A percentile compares a stretch with the other conserved stretches of the same genome.
Conservation (phyloP, 208 protist species). For the Willaertia magna region DNA sequence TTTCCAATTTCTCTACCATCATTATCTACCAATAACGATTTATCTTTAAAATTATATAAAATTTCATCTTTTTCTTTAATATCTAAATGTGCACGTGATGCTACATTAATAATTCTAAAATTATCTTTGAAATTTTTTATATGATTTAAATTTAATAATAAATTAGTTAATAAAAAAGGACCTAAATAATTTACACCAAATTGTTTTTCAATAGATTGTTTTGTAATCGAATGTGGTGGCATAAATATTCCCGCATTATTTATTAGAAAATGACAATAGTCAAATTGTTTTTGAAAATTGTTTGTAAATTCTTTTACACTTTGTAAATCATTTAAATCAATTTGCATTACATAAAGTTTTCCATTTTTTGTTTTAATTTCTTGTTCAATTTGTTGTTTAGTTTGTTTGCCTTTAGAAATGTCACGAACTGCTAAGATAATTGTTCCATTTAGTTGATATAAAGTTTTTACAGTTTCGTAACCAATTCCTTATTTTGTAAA, state of each 20-base stretch:
- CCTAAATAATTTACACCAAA: background rate
- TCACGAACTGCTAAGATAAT: background rate
- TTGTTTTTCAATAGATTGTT: background rate
- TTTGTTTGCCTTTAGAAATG: too few species aligned
- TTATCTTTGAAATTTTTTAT: too few species aligned
- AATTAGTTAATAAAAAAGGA: background rate
- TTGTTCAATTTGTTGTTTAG: too few species aligned
- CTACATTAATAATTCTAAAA: background rate
- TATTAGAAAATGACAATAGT: background rate
- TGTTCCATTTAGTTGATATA: background rate
- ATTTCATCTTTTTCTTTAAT: too few species aligned
- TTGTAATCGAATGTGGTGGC: background rate
- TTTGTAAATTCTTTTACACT: background rate
- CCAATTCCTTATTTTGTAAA: slow-evolving; percentile 10
- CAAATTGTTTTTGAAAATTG: background rate
- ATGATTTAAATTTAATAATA: background rate
- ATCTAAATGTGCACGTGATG: background rate
- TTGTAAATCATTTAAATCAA: background rate
- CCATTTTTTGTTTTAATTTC: too few species aligned
- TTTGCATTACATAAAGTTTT: background rate
- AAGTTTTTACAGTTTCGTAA: background rate
- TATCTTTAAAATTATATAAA: too few species aligned
- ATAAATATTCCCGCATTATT: background rate
- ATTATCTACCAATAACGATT: too few species aligned
- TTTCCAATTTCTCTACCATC: too few species aligned